Percentiles rank a stretch among this genome's conserved stretches.
These are phyloP conservation scores for Strobilomyces echinocephalus DNA, from an alignment of 768 basidiomycete genomes.

Conservation along the genomic window DNA sequence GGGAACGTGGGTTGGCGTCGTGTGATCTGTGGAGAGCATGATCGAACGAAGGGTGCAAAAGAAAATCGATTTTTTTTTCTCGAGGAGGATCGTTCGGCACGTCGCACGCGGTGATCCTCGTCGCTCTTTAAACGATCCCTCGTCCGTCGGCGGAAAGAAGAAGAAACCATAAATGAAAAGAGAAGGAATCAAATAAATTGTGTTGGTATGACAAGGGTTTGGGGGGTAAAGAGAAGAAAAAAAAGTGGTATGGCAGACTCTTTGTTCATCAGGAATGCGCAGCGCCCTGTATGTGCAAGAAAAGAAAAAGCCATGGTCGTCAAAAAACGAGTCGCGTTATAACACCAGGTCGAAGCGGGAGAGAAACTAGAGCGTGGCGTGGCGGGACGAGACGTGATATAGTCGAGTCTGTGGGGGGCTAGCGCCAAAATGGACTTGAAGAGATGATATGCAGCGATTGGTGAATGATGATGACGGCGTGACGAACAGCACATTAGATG, in stretches of 20 bases:
- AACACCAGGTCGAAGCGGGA: slow-evolving; percentile 20
- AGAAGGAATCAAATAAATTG: not conserved
- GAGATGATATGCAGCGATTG: slow-evolving; percentile 26
- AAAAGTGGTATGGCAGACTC: slow-evolving; percentile 15
- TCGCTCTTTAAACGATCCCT: slow-evolving; percentile 10
- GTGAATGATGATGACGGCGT: slow-evolving; percentile 16
- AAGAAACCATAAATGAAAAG: not conserved
- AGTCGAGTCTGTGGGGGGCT: slow-evolving; percentile 24
- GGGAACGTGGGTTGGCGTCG: not conserved
- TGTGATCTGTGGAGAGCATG: not conserved
- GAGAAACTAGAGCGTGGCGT: slow-evolving; percentile 17
- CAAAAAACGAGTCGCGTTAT: slow-evolving; percentile 15
- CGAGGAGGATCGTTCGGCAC: not conserved
- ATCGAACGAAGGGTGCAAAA: not conserved
- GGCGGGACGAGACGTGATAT: slow-evolving; percentile 17
- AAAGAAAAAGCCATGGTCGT: slow-evolving; percentile 12
- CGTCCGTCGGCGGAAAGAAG: slow-evolving; percentile 7
- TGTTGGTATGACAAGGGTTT: slow-evolving; percentile 12
- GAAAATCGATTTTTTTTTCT: not conserved
- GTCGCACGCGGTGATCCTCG: slow-evolving; percentile 8
- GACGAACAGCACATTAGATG: slow-evolving; percentile 48
- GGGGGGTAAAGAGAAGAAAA: not conserved
- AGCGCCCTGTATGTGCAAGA: slow-evolving; percentile 24
- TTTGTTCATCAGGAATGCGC: slow-evolving; percentile 27
- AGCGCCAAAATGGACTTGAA: slow-evolving; percentile 22